Percentiles rank a stretch among this genome's conserved stretches.
Conservation (phyloP, 116 monocot species). For the Zostera marina region DNA sequence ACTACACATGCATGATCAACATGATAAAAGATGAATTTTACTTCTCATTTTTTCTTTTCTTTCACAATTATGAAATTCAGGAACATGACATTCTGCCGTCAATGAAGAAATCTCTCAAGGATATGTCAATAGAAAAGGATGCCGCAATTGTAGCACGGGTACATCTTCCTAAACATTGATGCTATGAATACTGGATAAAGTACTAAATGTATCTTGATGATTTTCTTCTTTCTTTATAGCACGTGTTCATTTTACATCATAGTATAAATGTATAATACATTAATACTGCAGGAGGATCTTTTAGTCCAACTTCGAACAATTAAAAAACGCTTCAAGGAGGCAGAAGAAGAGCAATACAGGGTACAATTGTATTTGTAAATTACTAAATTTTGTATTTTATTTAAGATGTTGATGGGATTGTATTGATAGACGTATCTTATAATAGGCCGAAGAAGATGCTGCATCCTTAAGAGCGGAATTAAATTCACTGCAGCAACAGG, state of each 20-base stretch:
- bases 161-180: background rate
- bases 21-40: conserved; percentile 2
- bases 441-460: conserved; percentile 95
- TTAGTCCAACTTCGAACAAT: conserved; percentile 60
- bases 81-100: conserved; percentile 57
- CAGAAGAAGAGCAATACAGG: conserved; percentile 96
- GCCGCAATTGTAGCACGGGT: conserved; percentile 89
- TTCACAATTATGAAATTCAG: conserved; percentile 15
- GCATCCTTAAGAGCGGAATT: conserved; percentile 88
- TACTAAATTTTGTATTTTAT: background rate
- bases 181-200: background rate
- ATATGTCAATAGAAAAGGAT: conserved; percentile 78
- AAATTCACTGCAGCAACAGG: conserved; percentile 66
- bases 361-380: conserved; percentile 16
- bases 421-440: conserved; percentile 9
- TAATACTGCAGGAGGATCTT: conserved; percentile 78
- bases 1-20: background rate
- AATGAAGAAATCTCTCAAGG: conserved; percentile 69
- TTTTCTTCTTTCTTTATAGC: too few species aligned
- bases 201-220: background rate
- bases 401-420: background rate
- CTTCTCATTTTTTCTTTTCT: background rate
- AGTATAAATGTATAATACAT: too few species aligned
- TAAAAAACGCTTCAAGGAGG: conserved; percentile 78
- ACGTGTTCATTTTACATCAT: background rate